Percentiles rank a stretch among this genome's conserved stretches.
These are phyloP conservation scores for Coniferiporia weirii DNA, from an alignment of 1,284 basidiomycete species.

Conservation along the genomic window DNA sequence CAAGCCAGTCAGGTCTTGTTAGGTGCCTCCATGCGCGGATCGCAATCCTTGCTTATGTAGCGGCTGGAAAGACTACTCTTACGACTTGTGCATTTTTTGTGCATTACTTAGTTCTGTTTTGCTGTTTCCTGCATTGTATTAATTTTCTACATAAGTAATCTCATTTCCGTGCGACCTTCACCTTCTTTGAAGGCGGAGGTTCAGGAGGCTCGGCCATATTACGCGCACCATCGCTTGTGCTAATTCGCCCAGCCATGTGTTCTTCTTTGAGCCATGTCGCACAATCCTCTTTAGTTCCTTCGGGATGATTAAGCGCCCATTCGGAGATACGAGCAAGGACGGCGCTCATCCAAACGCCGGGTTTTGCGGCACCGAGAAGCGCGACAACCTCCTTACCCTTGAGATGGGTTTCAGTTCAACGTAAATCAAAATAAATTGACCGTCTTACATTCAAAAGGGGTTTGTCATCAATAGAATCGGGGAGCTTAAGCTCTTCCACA, in stretches of 20 bases:
- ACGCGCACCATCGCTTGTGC: background rate
- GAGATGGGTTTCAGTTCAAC: conserved; percentile 4
- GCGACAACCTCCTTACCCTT: conserved; percentile 70
- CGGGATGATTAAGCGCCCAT: conserved; percentile 81
- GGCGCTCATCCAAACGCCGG: conserved; percentile 66
- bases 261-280: conserved; percentile 61
- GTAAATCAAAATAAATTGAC: background rate
- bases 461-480: conserved; percentile 57
- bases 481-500: conserved; percentile 60
- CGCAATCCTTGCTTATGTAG: background rate
- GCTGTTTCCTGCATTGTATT: background rate
- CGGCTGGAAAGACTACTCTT: background rate
- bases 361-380: conserved; percentile 47
- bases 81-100: background rate
- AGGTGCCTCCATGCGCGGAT: conserved; percentile 11
- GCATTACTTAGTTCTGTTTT: background rate
- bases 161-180: background rate
- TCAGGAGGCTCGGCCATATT: background rate
- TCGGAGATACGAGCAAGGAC: conserved; percentile 63
- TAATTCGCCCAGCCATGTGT: conserved; percentile 39
- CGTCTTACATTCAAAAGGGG: conserved; percentile 71
- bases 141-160: background rate
- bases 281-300: conserved; percentile 61
- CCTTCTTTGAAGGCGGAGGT: conserved; percentile 8
- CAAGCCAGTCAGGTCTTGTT: conserved; percentile 15